Conservation (phyloP, 768 basidiomycete species). For the Kwoniella sp. region DNA sequence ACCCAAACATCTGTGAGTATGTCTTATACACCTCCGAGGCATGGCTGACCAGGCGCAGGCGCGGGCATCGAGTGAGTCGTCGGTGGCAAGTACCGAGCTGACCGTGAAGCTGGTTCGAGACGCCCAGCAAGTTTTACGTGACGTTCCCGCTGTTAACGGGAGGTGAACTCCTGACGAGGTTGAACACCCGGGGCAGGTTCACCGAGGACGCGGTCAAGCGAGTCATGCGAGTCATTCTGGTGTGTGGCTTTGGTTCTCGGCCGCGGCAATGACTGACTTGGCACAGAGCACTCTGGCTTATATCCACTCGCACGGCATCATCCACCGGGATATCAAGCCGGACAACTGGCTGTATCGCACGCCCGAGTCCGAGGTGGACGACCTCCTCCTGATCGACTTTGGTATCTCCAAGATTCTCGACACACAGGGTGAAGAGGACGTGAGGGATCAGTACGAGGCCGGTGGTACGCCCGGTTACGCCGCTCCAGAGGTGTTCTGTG, state of each 20-base stretch:
- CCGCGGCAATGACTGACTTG: background rate
- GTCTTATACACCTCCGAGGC: background rate
- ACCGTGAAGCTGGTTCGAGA: conserved; percentile 27
- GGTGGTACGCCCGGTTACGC: conserved; percentile 35
- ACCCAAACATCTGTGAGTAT: conserved; percentile 32
- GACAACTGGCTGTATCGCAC: conserved; percentile 78
- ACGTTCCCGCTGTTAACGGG: conserved; percentile 31
- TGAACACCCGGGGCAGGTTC: conserved; percentile 27
- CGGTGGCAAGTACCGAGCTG: background rate
- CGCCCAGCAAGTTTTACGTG: conserved; percentile 24
- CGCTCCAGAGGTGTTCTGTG: conserved; percentile 27
- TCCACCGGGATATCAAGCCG: conserved; percentile 98
- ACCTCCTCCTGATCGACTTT: conserved; percentile 33
- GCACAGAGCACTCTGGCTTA: conserved; percentile 7
- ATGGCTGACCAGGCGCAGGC: conserved; percentile 3
- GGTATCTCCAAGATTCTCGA: conserved; percentile 31
- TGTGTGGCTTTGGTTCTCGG: conserved; percentile 1
- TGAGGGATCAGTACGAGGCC: conserved; percentile 18
- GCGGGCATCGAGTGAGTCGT: conserved; percentile 22
- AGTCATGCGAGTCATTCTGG: conserved; percentile 26
- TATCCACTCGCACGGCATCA: conserved; percentile 93
- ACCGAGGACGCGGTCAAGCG: conserved; percentile 24
- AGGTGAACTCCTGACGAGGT: conserved; percentile 25
- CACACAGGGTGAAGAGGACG: conserved; percentile 14
- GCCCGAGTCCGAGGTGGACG: conserved; percentile 16